A percentile compares a stretch with the other conserved stretches of the same genome.
Conservation (phyloP, 1,139 yeast species). For the Suhomyces maxii region DNA sequence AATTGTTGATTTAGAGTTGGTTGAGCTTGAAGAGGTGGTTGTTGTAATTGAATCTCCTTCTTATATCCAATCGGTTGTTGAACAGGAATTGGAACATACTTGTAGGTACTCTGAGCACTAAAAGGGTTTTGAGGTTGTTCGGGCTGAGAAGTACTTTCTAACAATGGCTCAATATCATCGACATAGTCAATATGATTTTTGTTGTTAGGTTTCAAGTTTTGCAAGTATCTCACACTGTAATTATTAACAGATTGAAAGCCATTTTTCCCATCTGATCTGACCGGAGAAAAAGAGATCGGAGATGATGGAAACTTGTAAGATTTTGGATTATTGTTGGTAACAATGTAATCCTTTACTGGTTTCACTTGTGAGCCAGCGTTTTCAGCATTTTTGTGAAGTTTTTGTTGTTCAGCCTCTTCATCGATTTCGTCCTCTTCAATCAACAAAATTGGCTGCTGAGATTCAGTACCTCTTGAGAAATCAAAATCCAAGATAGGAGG, state of each 20-base stretch:
- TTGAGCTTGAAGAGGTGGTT: conserved; percentile 3
- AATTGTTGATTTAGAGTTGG: conserved; percentile 9
- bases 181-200: conserved; percentile 28
- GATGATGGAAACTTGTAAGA: conserved; percentile 53
- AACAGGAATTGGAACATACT: conserved; percentile 45
- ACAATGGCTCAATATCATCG: conserved; percentile 44
- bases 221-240: conserved; percentile 47
- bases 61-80: conserved; percentile 32
- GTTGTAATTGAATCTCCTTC: conserved; percentile 9
- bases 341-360: conserved; percentile 34
- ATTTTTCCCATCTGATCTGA: conserved; percentile 6
- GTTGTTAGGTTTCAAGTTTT: conserved; percentile 28
- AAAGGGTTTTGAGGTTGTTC: conserved; percentile 6
- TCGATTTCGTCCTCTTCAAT: conserved; percentile 34
- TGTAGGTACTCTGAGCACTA: conserved; percentile 14
- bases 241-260: conserved; percentile 25
- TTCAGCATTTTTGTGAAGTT: conserved; percentile 5
- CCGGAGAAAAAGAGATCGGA: conserved; percentile 23
- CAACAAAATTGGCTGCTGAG: conserved; percentile 23
- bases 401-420: conserved; percentile 17
- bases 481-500: conserved; percentile 21
- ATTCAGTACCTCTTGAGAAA: conserved; percentile 12
- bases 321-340: conserved; percentile 41
- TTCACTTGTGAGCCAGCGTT: conserved; percentile 3
- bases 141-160: conserved; percentile 14